phyloP scores from a whole-genome alignment of 2,329 filamentous ascomycete genomes.

The Eurotiales sp. region DNA sequence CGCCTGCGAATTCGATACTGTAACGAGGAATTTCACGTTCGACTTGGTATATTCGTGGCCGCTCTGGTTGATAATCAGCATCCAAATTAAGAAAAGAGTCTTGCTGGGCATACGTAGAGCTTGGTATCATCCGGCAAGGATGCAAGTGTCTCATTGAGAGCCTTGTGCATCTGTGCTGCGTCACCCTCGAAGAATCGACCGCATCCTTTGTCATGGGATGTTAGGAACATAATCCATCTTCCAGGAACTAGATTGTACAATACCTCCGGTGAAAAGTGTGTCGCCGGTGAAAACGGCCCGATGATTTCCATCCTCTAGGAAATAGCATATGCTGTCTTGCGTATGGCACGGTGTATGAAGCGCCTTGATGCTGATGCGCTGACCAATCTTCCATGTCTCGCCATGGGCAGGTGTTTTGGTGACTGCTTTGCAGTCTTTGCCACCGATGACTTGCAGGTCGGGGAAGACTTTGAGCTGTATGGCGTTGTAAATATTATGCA shows the following conservation, averaged over 20 bases:
- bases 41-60: conserved; percentile 98
- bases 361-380: conserved; percentile 73
- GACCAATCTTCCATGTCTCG: conserved; percentile 75
- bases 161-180: conserved; percentile 85
- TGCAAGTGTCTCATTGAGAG: conserved; percentile 80
- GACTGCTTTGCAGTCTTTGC: conserved; percentile 78
- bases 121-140: conserved; percentile 82
- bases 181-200: conserved; percentile 94
- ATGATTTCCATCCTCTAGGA: conserved; percentile 70
- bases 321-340: conserved; percentile 96
- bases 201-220: conserved; percentile 62
- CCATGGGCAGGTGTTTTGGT: conserved; percentile 71
- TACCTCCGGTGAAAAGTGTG: conserved; percentile 78
- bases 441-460: conserved; percentile 75
- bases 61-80: no score
- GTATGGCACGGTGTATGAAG: conserved; percentile 96
- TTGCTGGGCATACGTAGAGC: conserved; percentile 82
- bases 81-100: no score
- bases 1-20: conserved; percentile 70
- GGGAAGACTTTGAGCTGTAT: conserved; percentile 52
- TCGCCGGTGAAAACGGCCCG: conserved; percentile 92
- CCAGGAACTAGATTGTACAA: background rate
- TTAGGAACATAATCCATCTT: background rate
- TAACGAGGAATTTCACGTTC: conserved; percentile 83
- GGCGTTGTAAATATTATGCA: background rate